These are phyloP conservation scores for Termitomyces sp. DNA, from an alignment of 768 basidiomycete species.

Conservation along the genomic window DNA sequence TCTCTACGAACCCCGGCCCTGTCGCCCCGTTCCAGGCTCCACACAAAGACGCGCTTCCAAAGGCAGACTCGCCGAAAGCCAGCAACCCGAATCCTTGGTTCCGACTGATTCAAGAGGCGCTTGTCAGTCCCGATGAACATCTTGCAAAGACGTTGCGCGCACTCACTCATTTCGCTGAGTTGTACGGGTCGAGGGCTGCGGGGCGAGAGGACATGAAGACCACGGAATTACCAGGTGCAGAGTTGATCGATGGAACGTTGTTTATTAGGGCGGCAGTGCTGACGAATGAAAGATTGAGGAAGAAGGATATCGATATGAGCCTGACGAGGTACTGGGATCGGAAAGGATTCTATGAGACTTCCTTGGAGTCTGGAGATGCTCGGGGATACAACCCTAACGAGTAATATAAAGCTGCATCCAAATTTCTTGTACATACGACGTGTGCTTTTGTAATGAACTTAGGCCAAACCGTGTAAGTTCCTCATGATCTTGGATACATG, in stretches of 20 bases:
- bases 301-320: conserved; percentile 20
- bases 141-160: conserved; percentile 33
- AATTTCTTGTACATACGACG: neutral
- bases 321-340: conserved; percentile 18
- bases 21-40: conserved; percentile 19
- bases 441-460: neutral
- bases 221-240: conserved; percentile 37
- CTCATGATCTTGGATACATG: neutral
- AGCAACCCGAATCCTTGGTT: conserved; percentile 55
- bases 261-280: conserved; percentile 52
- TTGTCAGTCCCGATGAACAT: conserved; percentile 56
- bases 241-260: conserved; percentile 48
- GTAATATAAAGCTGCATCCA: neutral
- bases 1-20: conserved; percentile 16
- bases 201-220: conserved; percentile 17
- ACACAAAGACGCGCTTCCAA: conserved; percentile 18
- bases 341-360: conserved; percentile 15
- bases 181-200: conserved; percentile 26
- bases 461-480: neutral
- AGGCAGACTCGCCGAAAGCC: conserved; percentile 27
- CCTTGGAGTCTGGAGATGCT: neutral
- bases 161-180: conserved; percentile 26
- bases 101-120: conserved; percentile 43
- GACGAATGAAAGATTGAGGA: conserved; percentile 33
- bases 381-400: neutral